Conservation (phyloP, 2,329 filamentous ascomycete genomes). For the Orbilia javanica region DNA sequence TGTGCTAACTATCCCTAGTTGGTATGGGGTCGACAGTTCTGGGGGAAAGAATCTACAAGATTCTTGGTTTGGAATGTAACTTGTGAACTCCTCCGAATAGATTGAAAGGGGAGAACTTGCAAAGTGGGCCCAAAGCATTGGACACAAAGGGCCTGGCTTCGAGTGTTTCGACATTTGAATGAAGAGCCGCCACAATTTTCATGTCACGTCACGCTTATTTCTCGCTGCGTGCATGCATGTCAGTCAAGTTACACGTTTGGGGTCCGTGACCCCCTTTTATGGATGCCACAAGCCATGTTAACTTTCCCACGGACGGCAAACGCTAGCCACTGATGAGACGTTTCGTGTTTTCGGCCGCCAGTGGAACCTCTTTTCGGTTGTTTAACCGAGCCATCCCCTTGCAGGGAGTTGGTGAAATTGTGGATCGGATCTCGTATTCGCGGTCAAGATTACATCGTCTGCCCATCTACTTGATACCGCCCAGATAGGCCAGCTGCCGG, state of each 20-base stretch:
- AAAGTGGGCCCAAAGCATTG: slow-evolving; percentile 28
- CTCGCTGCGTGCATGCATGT: slow-evolving; percentile 7
- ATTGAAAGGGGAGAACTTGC: slow-evolving; percentile 16
- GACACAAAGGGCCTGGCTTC: slow-evolving; percentile 17
- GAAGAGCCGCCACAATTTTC: slow-evolving; percentile 12
- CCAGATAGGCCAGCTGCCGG: slow-evolving; percentile 27
- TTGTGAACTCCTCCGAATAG: slow-evolving; percentile 20
- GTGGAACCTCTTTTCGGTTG: slow-evolving; percentile 37
- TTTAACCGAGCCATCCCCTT: slow-evolving; percentile 20
- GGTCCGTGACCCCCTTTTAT: slow-evolving; percentile 40
- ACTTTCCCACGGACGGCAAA: neutral
- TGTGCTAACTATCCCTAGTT: neutral
- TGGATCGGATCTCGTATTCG: slow-evolving; percentile 36
- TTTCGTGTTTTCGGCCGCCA: slow-evolving; percentile 37
- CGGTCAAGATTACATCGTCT: neutral
- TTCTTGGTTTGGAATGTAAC: neutral
- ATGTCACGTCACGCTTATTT: slow-evolving; percentile 34
- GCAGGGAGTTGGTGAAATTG: neutral
- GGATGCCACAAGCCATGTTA: slow-evolving; percentile 3
- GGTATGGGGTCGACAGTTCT: neutral
- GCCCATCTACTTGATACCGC: slow-evolving; percentile 30
- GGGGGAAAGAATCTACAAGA: neutral
- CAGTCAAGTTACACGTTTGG: neutral
- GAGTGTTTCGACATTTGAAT: slow-evolving; percentile 45
- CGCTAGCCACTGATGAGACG: slow-evolving; percentile 42